Conservation (phyloP, 164 flowering plant genomes). For the Stephania yunnanensis region DNA sequence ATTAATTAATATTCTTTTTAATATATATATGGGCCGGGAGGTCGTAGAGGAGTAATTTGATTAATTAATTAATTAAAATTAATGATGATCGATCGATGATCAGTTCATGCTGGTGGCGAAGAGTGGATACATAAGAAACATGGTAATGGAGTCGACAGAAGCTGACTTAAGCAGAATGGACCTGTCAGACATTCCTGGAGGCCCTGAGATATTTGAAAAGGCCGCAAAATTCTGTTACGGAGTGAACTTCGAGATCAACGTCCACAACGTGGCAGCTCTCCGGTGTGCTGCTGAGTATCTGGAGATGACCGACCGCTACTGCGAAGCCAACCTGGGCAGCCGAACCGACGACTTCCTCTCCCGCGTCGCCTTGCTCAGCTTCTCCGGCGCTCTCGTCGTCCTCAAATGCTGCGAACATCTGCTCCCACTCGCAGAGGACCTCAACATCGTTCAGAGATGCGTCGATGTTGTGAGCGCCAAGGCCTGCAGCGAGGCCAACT, state of each 20-base stretch:
- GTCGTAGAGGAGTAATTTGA: too few species aligned
- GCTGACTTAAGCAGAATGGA: slow-evolving; percentile 47
- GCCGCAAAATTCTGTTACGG: slow-evolving; percentile 93
- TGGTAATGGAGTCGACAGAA: slow-evolving; percentile 56
- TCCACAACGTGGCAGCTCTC: slow-evolving; percentile 76
- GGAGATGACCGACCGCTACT: slow-evolving; percentile 72
- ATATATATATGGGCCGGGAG: too few species aligned
- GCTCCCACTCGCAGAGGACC: slow-evolving; percentile 65
- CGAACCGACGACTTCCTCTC: slow-evolving; percentile 76
- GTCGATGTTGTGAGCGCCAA: slow-evolving; percentile 50
- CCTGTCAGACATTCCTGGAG: slow-evolving; percentile 76
- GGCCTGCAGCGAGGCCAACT: slow-evolving; percentile 78
- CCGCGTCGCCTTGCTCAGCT: slow-evolving; percentile 60
- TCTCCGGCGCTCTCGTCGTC: slow-evolving; percentile 64
- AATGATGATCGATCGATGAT: too few species aligned
- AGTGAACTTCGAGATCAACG: slow-evolving; percentile 83
- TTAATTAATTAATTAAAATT: too few species aligned
- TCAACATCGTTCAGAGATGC: slow-evolving; percentile 59
- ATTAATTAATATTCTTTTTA: too few species aligned
- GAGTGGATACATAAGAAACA: slow-evolving; percentile 73
- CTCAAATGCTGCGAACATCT: slow-evolving; percentile 68
- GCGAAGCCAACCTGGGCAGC: slow-evolving; percentile 56
- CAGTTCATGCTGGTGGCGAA: slow-evolving; percentile 93
- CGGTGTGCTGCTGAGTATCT: slow-evolving; percentile 87
- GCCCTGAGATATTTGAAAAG: slow-evolving; percentile 80